These are phyloP conservation scores for Hypoxylon fragiforme DNA, from an alignment of 495 filamentous ascomycete genomes.

Conservation along the genomic window DNA sequence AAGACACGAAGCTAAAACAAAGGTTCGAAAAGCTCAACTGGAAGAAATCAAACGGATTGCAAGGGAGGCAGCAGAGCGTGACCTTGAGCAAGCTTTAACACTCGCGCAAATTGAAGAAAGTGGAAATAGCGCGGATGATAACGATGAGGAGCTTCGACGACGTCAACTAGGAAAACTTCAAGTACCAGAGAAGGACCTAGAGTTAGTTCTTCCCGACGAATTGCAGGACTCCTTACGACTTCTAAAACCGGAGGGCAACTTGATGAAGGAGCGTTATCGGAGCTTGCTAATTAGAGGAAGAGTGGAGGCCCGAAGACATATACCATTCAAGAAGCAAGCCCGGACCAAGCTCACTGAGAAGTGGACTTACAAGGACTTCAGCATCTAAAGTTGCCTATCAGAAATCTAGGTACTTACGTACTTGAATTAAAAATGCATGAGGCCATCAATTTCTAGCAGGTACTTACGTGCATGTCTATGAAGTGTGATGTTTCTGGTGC, in stretches of 20 bases:
- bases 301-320: conserved; percentile 76
- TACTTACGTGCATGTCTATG: neutral
- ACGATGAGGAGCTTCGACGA: conserved; percentile 70
- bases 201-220: conserved; percentile 90
- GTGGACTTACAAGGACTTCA: conserved; percentile 96
- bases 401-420: neutral
- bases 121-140: conserved; percentile 49
- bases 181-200: conserved; percentile 76
- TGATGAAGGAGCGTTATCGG: conserved; percentile 88
- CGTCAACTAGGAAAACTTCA: conserved; percentile 77
- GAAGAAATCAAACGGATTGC: conserved; percentile 67
- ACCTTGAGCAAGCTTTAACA: conserved; percentile 48
- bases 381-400: conserved; percentile 25
- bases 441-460: no score
- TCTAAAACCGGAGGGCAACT: conserved; percentile 91
- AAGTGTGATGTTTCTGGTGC: conserved; percentile 1
- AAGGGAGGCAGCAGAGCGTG: conserved; percentile 60
- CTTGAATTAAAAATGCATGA: neutral
- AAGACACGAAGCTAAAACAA: conserved; percentile 71
- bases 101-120: conserved; percentile 46
- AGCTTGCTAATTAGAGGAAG: conserved; percentile 87
- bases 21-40: conserved; percentile 68
- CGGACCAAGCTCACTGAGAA: conserved; percentile 85
- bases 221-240: conserved; percentile 85
- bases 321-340: conserved; percentile 76